Evolutionary conservation across 2,329 filamentous ascomycete genomes (phyloP).

Genomic region (Exophiala oligosperma): DNA sequence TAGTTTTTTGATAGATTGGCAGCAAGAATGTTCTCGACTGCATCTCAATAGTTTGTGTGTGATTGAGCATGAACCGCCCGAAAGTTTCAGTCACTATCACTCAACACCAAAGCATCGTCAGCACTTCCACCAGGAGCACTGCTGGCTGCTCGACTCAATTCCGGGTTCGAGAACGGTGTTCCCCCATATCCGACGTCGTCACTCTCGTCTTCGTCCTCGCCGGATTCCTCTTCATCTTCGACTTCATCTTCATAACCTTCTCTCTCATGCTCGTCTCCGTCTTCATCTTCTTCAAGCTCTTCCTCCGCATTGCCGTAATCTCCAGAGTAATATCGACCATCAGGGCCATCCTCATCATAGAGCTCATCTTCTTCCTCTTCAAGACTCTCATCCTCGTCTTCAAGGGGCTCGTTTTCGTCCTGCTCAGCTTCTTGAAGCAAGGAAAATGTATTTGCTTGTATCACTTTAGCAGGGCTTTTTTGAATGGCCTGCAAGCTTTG

Average conservation of each 20-base stretch:
- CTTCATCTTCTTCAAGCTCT: conserved; percentile 9
- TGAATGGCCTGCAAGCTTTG: not conserved
- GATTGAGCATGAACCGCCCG: no score
- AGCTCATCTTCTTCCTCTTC: conserved; percentile 17
- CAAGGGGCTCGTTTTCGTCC: conserved; percentile 11
- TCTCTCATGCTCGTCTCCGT: conserved; percentile 9
- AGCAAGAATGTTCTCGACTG: no score
- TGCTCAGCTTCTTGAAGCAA: conserved; percentile 6
- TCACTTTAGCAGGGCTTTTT: not conserved
- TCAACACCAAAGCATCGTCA: conserved; percentile 30
- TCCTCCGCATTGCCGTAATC: conserved; percentile 5
- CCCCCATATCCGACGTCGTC: conserved; percentile 5
- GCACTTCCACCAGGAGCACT: conserved; percentile 23
- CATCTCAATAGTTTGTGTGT: no score
- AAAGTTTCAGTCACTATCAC: conserved; percentile 25
- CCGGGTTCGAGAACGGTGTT: conserved; percentile 18
- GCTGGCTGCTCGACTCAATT: conserved; percentile 20
- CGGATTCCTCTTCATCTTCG: no score
- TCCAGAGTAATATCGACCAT: not conserved
- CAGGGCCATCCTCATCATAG: conserved; percentile 11
- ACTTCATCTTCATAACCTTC: conserved; percentile 8
- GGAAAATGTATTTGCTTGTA: conserved; percentile 3
- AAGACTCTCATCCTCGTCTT: conserved; percentile 3
- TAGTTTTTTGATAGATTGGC: no score
- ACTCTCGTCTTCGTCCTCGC: conserved; percentile 11